Percentiles rank a stretch among this genome's conserved stretches.
phyloP scores from a whole-genome alignment of 345 rosid species.

The Salix purpurea region DNA sequence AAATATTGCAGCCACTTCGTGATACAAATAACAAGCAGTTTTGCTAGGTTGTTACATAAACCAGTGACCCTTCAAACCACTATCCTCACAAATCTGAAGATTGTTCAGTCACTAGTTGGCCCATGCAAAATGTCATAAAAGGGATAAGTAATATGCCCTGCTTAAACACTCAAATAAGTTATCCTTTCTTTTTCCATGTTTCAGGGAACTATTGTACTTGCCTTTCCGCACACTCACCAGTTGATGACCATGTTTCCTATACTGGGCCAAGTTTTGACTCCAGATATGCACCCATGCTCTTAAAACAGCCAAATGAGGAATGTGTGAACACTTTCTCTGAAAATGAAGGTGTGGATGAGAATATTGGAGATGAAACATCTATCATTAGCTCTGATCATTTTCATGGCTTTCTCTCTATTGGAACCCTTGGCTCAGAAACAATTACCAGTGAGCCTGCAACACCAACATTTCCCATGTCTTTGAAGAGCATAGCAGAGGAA shows the following conservation, averaged over 20 bases:
- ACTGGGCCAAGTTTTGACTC: slow-evolving; percentile 39
- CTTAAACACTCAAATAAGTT: background rate
- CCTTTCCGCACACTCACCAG: slow-evolving; percentile 45
- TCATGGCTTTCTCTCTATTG: slow-evolving; percentile 82
- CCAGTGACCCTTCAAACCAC: slow-evolving; percentile 4
- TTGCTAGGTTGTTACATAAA: slow-evolving; percentile 1
- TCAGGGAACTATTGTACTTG: slow-evolving; percentile 60
- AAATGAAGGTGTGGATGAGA: slow-evolving; percentile 23
- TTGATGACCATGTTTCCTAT: slow-evolving; percentile 40
- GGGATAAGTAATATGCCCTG: background rate
- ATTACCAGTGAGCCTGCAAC: slow-evolving; percentile 52
- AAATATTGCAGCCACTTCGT: background rate
- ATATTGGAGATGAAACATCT: slow-evolving; percentile 35
- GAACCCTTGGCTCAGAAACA: slow-evolving; percentile 73
- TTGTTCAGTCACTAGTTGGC: slow-evolving; percentile 1
- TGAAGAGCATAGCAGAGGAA: slow-evolving; percentile 39
- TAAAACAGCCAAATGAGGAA: slow-evolving; percentile 33
- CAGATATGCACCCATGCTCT: slow-evolving; percentile 32
- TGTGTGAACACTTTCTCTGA: slow-evolving; percentile 36
- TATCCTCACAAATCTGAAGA: slow-evolving; percentile 8
- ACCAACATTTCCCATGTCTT: slow-evolving; percentile 57
- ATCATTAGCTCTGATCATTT: slow-evolving; percentile 45
- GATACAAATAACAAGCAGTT: background rate
- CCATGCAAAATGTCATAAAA: background rate
- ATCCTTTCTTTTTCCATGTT: slow-evolving; percentile 21